Conservation (phyloP, 1,139 yeast species). For the Hyphopichia pseudoburtonii region DNA sequence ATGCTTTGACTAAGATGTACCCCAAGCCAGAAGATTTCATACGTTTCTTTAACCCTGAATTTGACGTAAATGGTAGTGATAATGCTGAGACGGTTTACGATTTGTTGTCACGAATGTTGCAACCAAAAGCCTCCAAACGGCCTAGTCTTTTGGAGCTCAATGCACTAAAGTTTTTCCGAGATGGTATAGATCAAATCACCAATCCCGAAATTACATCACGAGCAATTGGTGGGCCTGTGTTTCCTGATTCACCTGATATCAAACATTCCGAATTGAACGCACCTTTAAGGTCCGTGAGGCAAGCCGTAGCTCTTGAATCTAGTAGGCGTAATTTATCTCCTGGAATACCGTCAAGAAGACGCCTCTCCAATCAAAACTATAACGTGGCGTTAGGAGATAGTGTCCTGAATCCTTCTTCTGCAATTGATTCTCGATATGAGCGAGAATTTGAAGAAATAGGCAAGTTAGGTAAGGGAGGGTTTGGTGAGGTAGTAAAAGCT, state of each 20-base stretch:
- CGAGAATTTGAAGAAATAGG: slow-evolving; percentile 93
- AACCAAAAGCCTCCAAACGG: slow-evolving; percentile 65
- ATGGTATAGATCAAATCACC: slow-evolving; percentile 34
- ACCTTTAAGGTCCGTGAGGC: neutral
- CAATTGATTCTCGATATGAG: slow-evolving; percentile 26
- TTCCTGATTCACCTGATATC: neutral
- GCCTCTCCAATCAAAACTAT: slow-evolving; percentile 20
- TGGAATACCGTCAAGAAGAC: slow-evolving; percentile 9
- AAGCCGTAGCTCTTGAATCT: neutral
- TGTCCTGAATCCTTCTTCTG: neutral
- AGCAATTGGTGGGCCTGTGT: neutral
- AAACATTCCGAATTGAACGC: neutral
- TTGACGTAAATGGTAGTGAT: slow-evolving; percentile 30
- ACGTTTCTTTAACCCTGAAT: slow-evolving; percentile 36
- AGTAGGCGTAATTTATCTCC: slow-evolving; percentile 2
- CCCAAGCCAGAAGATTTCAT: slow-evolving; percentile 64
- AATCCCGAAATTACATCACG: too few species aligned
- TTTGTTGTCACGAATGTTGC: slow-evolving; percentile 66
- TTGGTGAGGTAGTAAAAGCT: slow-evolving; percentile 96
- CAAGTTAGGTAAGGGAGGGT: slow-evolving; percentile 91
- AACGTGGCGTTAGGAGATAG: slow-evolving; percentile 3
- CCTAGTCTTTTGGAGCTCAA: slow-evolving; percentile 81
- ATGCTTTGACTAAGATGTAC: slow-evolving; percentile 45
- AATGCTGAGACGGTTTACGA: slow-evolving; percentile 52
- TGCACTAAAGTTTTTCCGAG: slow-evolving; percentile 77